Base-by-base conservation (phyloP, 169 alveolate species). In the Neospora caninum region DNA sequence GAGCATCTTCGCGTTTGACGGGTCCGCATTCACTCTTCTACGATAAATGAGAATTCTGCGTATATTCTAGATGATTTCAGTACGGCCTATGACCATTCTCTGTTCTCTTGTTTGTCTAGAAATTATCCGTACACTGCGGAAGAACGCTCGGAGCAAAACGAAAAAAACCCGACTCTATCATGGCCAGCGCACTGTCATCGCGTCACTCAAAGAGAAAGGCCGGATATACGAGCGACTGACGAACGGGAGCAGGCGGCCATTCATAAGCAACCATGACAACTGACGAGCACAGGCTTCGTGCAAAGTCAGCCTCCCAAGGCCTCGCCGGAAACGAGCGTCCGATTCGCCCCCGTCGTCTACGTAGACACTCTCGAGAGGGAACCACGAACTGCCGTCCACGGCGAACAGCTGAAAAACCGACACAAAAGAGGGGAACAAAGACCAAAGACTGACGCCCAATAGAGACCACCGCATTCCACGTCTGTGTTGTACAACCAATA, bases 171-270 rank as follows among this genome's bases (percentile, higher is more conserved):
- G 58, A 49, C 4, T 49, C 58, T 49, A 1, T 78, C 41, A 82
- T 29, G 89, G 89, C 89, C 89, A 82, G 36, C 67, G 89, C 20
- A 82, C 43, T 9, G 69, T 82, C 89, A 82, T 82, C 38, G 53
- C 54, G 67, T 82, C 89, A 20, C 69, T 42, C 41, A 82, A 36
- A 82, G 89, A 39, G 89, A 82, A 82, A 9, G 89, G 69, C 13
- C 89, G 89, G 67, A 42, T 41, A 82, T 38, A 82, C 22, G 89
- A 42, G n/a, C 69, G 67, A 43, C 69, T 42, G 34, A 42, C 89
- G 25, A 42, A 38, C 31, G 89, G 67, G 31, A 42, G 41, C 54
- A 82, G 67, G 69, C 41, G 67, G 41, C 89, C 89, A 82, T 41
- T 42, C 89, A 82, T 82, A 27, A 82, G 89, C 38, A 82, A 41